Percentiles rank a stretch among this genome's conserved stretches.
These are phyloP conservation scores for Sinapis alba DNA, from an alignment of 441 rosid species.

Conservation along the genomic window DNA sequence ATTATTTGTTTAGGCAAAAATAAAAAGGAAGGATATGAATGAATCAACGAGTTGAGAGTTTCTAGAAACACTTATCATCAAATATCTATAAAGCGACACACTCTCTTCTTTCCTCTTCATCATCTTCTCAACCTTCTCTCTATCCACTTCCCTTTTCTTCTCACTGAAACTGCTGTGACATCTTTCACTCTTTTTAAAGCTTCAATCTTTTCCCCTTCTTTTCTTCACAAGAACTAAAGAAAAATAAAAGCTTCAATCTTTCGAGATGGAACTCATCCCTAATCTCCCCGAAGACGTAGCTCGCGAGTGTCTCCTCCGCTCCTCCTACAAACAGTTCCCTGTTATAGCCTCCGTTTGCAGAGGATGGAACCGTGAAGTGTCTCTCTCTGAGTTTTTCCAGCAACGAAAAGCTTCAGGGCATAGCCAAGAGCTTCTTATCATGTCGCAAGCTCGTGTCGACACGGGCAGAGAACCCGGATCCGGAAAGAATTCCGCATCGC, in stretches of 20 bases:
- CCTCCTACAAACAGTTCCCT: constrained; percentile 40
- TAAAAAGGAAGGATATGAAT: not conserved
- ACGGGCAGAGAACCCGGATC: constrained; percentile 21
- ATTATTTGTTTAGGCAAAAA: not conserved
- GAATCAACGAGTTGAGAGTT: constrained; percentile 16
- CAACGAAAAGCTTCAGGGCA: constrained; percentile 35
- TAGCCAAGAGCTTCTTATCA: constrained; percentile 48
- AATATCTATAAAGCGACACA: constrained; percentile 31
- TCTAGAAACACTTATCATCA: constrained; percentile 36
- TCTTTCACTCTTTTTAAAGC: not conserved
- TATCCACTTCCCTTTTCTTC: not conserved
- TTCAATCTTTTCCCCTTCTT: not conserved
- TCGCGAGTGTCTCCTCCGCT: constrained; percentile 50
- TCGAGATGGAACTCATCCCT: constrained; percentile 43
- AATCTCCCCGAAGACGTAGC: constrained; percentile 50
- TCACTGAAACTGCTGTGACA: constrained; percentile 3
- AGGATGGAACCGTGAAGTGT: constrained; percentile 45
- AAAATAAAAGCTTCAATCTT: not conserved
- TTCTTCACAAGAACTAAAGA: too few relatives aligned
- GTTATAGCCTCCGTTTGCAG: constrained; percentile 43
- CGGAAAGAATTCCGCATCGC: constrained; percentile 34
- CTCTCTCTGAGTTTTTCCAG: constrained; percentile 34
- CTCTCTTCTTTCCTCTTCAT: constrained; percentile 24
- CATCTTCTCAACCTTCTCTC: constrained; percentile 24
- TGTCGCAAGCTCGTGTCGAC: constrained; percentile 56